phyloP scores from a whole-genome alignment of 306 rosid genomes.

The Fragaria iinumae region DNA sequence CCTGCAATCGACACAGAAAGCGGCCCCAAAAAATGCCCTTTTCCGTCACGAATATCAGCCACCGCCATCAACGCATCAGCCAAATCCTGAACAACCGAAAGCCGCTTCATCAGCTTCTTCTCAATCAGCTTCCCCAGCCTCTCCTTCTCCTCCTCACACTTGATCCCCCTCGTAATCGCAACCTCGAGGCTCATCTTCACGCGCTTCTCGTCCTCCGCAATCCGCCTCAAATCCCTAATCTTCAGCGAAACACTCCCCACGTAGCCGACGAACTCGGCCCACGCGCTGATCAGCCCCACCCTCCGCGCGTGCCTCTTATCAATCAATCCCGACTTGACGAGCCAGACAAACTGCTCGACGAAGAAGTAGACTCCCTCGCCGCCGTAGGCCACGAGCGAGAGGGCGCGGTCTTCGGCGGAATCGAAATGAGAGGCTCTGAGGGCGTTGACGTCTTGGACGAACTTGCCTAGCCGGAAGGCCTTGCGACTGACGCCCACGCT shows the following conservation, averaged over 20 bases:
- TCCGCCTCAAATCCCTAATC: slow-evolving; percentile 46
- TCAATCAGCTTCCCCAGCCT: slow-evolving; percentile 48
- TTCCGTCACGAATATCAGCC: slow-evolving; percentile 73
- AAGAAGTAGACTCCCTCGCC: slow-evolving; percentile 81
- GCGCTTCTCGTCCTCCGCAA: slow-evolving; percentile 53
- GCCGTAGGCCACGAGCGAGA: slow-evolving; percentile 61
- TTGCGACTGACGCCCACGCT: slow-evolving; percentile 87
- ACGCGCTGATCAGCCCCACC: slow-evolving; percentile 47
- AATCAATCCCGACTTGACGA: slow-evolving; percentile 70
- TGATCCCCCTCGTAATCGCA: slow-evolving; percentile 32
- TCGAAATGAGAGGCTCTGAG: slow-evolving; percentile 41
- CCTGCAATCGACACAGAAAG: slow-evolving; percentile 62
- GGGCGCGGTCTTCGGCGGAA: slow-evolving; percentile 28
- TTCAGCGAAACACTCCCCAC: slow-evolving; percentile 57
- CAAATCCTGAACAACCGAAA: slow-evolving; percentile 80
- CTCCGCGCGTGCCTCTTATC: slow-evolving; percentile 36
- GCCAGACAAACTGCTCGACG: slow-evolving; percentile 81
- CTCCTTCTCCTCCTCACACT: slow-evolving; percentile 35
- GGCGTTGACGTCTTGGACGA: slow-evolving; percentile 82
- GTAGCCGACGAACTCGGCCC: slow-evolving; percentile 59
- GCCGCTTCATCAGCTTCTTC: slow-evolving; percentile 62
- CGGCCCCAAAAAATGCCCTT: slow-evolving; percentile 53
- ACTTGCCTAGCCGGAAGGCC: slow-evolving; percentile 87
- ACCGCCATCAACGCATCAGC: slow-evolving; percentile 80
- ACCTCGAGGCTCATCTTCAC: slow-evolving; percentile 49